These are phyloP conservation scores for Ilyonectria sp. DNA, from an alignment of 2,329 filamentous ascomycete genomes.

Conservation along the genomic window DNA sequence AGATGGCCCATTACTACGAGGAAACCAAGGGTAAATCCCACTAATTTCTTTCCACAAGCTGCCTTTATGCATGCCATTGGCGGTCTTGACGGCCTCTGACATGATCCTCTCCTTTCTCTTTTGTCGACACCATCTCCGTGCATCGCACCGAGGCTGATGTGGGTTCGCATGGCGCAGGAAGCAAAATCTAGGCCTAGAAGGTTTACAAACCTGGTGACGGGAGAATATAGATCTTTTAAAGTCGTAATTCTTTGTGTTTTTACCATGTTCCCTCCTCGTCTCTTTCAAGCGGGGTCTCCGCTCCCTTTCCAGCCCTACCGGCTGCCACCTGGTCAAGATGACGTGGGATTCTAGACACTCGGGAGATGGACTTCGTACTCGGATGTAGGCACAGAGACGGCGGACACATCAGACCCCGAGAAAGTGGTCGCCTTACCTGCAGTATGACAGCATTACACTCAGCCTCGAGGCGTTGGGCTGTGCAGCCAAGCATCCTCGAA, in stretches of 20 bases:
- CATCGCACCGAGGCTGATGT: conserved; percentile 44
- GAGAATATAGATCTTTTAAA: conserved; percentile 39
- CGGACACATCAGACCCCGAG: not conserved
- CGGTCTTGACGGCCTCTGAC: not conserved
- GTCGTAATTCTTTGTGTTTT: conserved; percentile 4
- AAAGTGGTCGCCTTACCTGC: not conserved
- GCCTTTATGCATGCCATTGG: not conserved
- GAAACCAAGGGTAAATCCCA: conserved; percentile 63
- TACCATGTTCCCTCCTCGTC: not conserved
- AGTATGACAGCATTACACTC: not conserved
- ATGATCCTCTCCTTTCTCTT: conserved; percentile 25
- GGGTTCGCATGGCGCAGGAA: conserved; percentile 47
- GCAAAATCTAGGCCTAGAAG: conserved; percentile 48
- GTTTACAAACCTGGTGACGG: conserved; percentile 31
- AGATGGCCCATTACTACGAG: conserved; percentile 98
- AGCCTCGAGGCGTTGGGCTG: not conserved
- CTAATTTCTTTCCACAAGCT: conserved; percentile 39
- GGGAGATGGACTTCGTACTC: not conserved
- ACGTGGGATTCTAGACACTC: not conserved
- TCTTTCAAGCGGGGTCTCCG: not conserved
- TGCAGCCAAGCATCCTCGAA: not conserved
- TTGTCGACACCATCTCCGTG: conserved; percentile 31
- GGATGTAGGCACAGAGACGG: not conserved
- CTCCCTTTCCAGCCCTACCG: not conserved
- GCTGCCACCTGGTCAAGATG: conserved; percentile 4